These are phyloP conservation scores for Penicillium canescens DNA, from an alignment of 495 filamentous ascomycete species.

Conservation along the genomic window DNA sequence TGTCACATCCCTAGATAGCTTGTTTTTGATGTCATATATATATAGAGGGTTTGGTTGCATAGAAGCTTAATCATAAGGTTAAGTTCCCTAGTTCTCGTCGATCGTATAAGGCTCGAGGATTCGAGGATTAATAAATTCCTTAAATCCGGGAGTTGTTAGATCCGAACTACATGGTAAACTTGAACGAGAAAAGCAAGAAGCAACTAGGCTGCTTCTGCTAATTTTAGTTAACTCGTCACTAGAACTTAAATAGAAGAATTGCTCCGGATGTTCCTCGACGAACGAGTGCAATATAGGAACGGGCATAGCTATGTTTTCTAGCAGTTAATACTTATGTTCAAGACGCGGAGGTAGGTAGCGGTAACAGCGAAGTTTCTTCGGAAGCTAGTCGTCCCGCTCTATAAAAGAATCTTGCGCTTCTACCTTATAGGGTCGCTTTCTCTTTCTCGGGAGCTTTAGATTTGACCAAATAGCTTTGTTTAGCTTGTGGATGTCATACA, in stretches of 20 bases:
- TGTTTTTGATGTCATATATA: no score
- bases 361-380: slow-evolving; percentile 16
- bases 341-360: slow-evolving; percentile 12
- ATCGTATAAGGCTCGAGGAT: slow-evolving; percentile 4
- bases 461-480: slow-evolving; percentile 22
- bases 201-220: slow-evolving; percentile 13
- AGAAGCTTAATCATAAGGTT: no score
- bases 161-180: slow-evolving; percentile 8
- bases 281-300: slow-evolving; percentile 4
- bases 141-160: slow-evolving; percentile 14
- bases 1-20: no score
- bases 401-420: slow-evolving; percentile 7
- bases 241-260: neutral
- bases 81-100: no score
- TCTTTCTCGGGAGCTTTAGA: slow-evolving; percentile 13
- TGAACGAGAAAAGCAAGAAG: slow-evolving; percentile 7
- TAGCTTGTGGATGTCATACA: slow-evolving; percentile 12
- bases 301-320: slow-evolving; percentile 10
- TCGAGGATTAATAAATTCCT: slow-evolving; percentile 14
- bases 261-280: slow-evolving; percentile 11
- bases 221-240: slow-evolving; percentile 5
- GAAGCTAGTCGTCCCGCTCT: slow-evolving; percentile 1
- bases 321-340: neutral
- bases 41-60: no score
- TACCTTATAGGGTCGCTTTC: slow-evolving; percentile 10